Percentiles rank a stretch among this genome's conserved stretches.
Conservation (phyloP, 2,329 filamentous ascomycete genomes). For the Capronia americana region DNA sequence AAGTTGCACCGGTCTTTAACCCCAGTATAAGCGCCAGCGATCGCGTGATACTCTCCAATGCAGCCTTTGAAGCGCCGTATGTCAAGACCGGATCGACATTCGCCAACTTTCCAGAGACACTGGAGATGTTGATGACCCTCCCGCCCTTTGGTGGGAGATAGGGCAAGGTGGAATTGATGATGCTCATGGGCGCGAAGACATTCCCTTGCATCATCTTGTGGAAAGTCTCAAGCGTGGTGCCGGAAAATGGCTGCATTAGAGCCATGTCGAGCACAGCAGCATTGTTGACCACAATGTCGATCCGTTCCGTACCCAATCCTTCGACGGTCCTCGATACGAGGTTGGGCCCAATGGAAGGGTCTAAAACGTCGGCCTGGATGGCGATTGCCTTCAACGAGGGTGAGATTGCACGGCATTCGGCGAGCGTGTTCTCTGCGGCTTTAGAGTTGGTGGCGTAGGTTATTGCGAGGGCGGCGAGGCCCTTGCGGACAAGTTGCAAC, state of each 20-base stretch:
- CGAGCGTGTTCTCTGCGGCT: constrained; percentile 17
- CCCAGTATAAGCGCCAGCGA: constrained; percentile 30
- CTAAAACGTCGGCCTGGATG: constrained; percentile 23
- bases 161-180: constrained; percentile 24
- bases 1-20: constrained; percentile 16
- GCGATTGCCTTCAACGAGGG: constrained; percentile 13
- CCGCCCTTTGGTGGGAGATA: constrained; percentile 25
- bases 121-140: constrained; percentile 32
- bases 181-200: constrained; percentile 25
- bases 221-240: constrained; percentile 14
- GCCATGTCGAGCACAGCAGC: constrained; percentile 22
- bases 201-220: constrained; percentile 26
- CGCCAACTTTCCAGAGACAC: constrained; percentile 11
- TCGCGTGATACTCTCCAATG: constrained; percentile 40
- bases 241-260: constrained; percentile 12
- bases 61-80: constrained; percentile 43
- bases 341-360: constrained; percentile 18
- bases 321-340: constrained; percentile 17
- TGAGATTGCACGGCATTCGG: constrained; percentile 14
- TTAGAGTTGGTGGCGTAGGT: constrained; percentile 25
- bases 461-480: constrained; percentile 19
- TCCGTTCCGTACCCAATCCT: constrained; percentile 11
- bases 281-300: constrained; percentile 30
- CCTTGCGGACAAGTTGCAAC: constrained; percentile 21
- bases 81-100: constrained; percentile 19